Evolutionary conservation across 352 stramenopile species (phyloP), one percentile per base, ranked within the genome.

Genomic region (Globisporangium paddicum): DNA sequence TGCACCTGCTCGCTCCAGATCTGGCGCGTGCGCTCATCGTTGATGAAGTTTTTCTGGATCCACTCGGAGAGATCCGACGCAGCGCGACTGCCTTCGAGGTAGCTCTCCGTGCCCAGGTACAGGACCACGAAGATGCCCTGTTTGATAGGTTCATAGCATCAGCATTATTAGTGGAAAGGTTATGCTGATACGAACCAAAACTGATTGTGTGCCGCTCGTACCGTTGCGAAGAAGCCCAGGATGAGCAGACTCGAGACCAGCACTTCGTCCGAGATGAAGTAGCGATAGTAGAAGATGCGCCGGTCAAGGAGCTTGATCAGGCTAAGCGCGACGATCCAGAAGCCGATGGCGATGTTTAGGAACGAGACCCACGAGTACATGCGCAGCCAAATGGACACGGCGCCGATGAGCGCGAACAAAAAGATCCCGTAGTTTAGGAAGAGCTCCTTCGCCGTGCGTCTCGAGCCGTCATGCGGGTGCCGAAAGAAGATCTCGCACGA

Each of bases 391-490:
- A 93, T 93, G 34, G 85, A 95, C 16, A 95, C 73, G 8, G 81
- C 85, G 37, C 85, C 82, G 50, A 95, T 78, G 46, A 93, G 73
- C 30, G 84, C 82, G 63, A 95, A 95, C 25, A 95, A 40, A 57
- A 95, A 95, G 44, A 90, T 90, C 26, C 82, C 85, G 40, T 95
- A 93, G 72, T 95, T 92, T n/a, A 95, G 64, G 35, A 95, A 87
- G 18, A 95, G 40, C 63, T 93, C 84, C 41, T 93, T 92, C 25
- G 68, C 73, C n/a, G 83, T 85, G 63, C 80, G 83, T 21, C 72
- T 68, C 10, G 68, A 77, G 26, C 79, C 73, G 46, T 85, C 72
- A 38, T 86, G 70, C n/a, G 80, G 79, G 38, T 93, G 79, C 50
- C 71, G 82, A 32, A 90, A 74, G 53, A 93, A 86, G 47, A 90